phyloP scores from a whole-genome alignment of 805 yeast genomes.

The Metschnikowia reukaufii region DNA sequence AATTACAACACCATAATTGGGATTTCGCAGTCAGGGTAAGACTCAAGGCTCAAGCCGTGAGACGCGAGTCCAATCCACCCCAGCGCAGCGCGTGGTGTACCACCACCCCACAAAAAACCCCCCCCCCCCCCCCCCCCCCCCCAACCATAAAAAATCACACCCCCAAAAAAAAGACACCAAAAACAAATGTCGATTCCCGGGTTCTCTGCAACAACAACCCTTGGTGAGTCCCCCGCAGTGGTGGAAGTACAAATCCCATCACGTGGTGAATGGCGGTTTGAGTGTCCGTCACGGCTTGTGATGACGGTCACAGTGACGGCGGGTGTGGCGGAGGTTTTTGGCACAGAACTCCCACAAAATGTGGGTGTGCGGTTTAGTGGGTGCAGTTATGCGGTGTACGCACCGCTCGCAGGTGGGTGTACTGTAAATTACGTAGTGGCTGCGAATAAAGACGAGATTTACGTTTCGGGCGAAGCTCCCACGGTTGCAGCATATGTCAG shows the following conservation, averaged over 20 bases:
- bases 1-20: too few species aligned
- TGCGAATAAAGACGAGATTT: slow-evolving; percentile 27
- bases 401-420: slow-evolving; percentile 61
- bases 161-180: not conserved
- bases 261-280: slow-evolving; percentile 76
- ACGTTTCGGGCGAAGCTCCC: slow-evolving; percentile 33
- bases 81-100: too few species aligned
- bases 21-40: too few species aligned
- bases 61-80: too few species aligned
- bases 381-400: slow-evolving; percentile 37
- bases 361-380: slow-evolving; percentile 46
- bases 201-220: slow-evolving; percentile 7
- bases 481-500: slow-evolving; percentile 60
- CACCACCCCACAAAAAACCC: too few species aligned
- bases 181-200: slow-evolving; percentile 19
- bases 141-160: too few species aligned
- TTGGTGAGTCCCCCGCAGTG: slow-evolving; percentile 6
- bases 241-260: slow-evolving; percentile 30
- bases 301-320: slow-evolving; percentile 50
- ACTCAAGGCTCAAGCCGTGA: too few species aligned
- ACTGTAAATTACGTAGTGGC: slow-evolving; percentile 46
- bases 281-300: slow-evolving; percentile 53
- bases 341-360: slow-evolving; percentile 84
- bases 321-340: slow-evolving; percentile 89
- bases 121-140: too few species aligned